Evolutionary conservation across 2,329 filamentous ascomycete species (phyloP).

Genomic region (Trichoderma polysporum): DNA sequence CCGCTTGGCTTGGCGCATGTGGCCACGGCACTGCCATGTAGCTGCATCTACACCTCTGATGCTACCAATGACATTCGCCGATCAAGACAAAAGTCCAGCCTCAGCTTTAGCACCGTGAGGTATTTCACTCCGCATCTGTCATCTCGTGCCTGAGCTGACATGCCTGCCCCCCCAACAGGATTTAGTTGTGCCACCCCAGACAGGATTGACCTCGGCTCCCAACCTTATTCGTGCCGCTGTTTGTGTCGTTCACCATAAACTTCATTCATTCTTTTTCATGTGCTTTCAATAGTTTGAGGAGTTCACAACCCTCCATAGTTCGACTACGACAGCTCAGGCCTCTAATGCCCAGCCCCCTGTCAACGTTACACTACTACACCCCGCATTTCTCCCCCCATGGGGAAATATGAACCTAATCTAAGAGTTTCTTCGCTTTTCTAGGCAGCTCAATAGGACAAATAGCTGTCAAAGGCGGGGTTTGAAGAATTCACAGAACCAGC

Average conservation of each 20-base stretch:
- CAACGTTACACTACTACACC: constrained; percentile 7
- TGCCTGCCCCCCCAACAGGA: not conserved
- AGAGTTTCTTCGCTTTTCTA: constrained; percentile 1
- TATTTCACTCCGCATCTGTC: not conserved
- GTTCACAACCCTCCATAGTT: not conserved
- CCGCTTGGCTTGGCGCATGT: not conserved
- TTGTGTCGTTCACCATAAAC: not conserved
- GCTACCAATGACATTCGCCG: not conserved
- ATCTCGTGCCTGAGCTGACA: constrained; percentile 15
- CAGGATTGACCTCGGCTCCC: constrained; percentile 13
- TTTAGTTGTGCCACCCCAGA: not conserved
- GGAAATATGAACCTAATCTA: not conserved
- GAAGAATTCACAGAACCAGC: not conserved
- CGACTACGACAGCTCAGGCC: not conserved
- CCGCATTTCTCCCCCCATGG: constrained; percentile 20
- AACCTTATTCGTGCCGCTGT: not conserved
- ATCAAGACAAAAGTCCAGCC: not conserved
- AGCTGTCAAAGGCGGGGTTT: constrained; percentile 1
- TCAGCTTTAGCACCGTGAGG: not conserved
- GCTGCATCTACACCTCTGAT: not conserved
- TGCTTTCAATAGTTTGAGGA: not conserved
- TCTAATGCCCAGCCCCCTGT: not conserved
- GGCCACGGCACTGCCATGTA: not conserved
- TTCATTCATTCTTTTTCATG: not conserved
- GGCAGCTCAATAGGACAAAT: constrained; percentile 1